These are phyloP conservation scores for Bacidia gigantensis DNA, from an alignment of 495 filamentous ascomycete genomes.

Conservation along the genomic window DNA sequence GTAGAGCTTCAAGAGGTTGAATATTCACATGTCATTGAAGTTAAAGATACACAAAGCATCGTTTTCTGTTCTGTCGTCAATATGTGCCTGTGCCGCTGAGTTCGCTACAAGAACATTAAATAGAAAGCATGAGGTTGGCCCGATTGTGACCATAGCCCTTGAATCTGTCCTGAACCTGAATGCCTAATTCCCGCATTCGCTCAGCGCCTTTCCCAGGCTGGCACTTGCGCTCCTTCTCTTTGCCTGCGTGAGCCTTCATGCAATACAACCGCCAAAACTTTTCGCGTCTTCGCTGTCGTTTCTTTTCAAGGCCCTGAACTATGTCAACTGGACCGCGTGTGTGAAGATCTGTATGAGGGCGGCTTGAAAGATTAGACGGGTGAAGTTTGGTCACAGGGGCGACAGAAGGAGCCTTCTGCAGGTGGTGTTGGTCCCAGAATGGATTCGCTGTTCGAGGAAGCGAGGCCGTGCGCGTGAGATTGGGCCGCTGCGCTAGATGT, in stretches of 20 bases:
- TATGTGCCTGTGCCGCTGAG: no score
- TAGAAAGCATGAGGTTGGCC: conserved; percentile 69
- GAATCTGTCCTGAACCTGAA: conserved; percentile 57
- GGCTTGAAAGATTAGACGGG: not conserved
- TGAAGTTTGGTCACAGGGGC: not conserved
- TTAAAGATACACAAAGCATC: no score
- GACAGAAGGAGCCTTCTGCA: conserved; percentile 4
- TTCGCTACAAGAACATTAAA: conserved; percentile 30
- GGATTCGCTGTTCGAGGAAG: conserved; percentile 42
- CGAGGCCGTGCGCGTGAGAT: conserved; percentile 55
- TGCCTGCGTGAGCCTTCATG: conserved; percentile 40
- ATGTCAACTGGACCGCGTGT: conserved; percentile 87
- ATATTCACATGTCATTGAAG: no score
- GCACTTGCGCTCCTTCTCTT: conserved; percentile 46
- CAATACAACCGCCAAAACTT: conserved; percentile 78
- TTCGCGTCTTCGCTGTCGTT: conserved; percentile 78
- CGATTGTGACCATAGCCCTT: conserved; percentile 46
- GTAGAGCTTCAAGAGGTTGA: no score
- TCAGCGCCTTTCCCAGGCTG: conserved; percentile 76
- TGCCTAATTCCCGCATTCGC: conserved; percentile 83
- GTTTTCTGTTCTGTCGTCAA: no score
- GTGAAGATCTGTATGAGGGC: conserved; percentile 29
- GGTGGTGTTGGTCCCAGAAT: conserved; percentile 27
- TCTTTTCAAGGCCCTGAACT: conserved; percentile 88
- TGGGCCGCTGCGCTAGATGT: conserved; percentile 46